These are phyloP conservation scores for Sporisorium scitamineum DNA, from an alignment of 1,284 basidiomycete genomes.

Conservation along the genomic window DNA sequence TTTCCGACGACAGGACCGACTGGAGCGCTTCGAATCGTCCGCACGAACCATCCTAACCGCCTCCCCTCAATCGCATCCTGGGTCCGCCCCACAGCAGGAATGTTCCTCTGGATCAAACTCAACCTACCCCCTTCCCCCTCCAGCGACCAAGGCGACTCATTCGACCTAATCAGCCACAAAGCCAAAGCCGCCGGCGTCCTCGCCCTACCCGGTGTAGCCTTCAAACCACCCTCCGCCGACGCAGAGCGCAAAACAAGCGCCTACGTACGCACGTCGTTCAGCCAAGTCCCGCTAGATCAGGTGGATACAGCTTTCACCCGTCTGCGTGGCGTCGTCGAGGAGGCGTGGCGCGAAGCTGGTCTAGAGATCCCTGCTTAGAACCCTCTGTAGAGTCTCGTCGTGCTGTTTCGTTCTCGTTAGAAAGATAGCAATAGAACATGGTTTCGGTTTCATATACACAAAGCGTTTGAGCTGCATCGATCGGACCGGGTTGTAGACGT, in stretches of 20 bases:
- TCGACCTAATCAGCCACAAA: constrained; percentile 79
- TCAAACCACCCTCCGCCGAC: constrained; percentile 38
- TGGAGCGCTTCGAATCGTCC: constrained; percentile 34
- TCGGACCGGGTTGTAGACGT: neutral
- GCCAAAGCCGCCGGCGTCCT: constrained; percentile 86
- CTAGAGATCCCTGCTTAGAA: constrained; percentile 27
- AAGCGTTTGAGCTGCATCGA: neutral
- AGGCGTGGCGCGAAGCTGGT: constrained; percentile 61
- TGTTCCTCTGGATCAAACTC: constrained; percentile 70
- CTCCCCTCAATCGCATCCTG: constrained; percentile 71
- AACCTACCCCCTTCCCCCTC: constrained; percentile 53
- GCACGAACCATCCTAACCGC: constrained; percentile 21
- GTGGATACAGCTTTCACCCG: constrained; percentile 57
- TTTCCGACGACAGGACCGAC: constrained; percentile 12
- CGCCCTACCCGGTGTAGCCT: constrained; percentile 81
- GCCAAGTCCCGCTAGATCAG: constrained; percentile 56
- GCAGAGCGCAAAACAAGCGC: constrained; percentile 21
- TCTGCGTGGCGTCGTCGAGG: constrained; percentile 54
- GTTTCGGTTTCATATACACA: constrained; percentile 4
- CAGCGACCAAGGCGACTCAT: constrained; percentile 75
- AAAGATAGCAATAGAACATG: neutral
- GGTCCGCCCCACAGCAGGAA: constrained; percentile 84
- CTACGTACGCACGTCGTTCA: constrained; percentile 65
- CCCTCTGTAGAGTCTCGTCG: constrained; percentile 5
- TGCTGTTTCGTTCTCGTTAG: too few species aligned